phyloP scores from a whole-genome alignment of 129 eudicot genomes.

The Helianthus tuberosus region DNA sequence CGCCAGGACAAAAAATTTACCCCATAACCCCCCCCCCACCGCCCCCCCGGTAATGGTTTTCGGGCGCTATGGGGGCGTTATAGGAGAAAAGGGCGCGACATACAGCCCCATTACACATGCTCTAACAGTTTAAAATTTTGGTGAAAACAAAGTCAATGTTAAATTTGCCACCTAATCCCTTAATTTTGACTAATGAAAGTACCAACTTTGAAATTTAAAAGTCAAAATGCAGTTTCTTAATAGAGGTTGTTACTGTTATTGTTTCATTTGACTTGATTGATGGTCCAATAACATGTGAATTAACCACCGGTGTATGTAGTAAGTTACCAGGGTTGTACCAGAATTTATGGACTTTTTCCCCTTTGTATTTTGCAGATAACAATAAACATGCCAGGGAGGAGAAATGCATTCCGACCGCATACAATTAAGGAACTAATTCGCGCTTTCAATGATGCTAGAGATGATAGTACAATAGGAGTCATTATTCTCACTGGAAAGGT shows the following conservation, averaged over 20 bases:
- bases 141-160: background rate
- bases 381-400: constrained; percentile 90
- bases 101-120: no score
- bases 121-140: no score
- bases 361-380: constrained; percentile 62
- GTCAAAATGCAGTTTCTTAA: background rate
- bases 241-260: background rate
- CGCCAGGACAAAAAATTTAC: no score
- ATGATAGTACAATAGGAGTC: constrained; percentile 81
- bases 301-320: background rate
- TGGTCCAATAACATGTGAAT: background rate
- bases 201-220: background rate
- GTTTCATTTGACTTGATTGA: background rate
- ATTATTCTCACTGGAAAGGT: no score
- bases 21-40: no score
- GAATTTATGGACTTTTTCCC: no score
- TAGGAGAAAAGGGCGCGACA: no score
- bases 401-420: constrained; percentile 92
- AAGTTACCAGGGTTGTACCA: background rate
- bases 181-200: no score
- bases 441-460: constrained; percentile 94
- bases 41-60: no score
- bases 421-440: constrained; percentile 93
- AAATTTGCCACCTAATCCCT: no score
- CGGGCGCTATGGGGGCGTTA: accelerated